Conservation (phyloP, 371 early-diverging fungal species). For the Conidiobolus incongruus region DNA sequence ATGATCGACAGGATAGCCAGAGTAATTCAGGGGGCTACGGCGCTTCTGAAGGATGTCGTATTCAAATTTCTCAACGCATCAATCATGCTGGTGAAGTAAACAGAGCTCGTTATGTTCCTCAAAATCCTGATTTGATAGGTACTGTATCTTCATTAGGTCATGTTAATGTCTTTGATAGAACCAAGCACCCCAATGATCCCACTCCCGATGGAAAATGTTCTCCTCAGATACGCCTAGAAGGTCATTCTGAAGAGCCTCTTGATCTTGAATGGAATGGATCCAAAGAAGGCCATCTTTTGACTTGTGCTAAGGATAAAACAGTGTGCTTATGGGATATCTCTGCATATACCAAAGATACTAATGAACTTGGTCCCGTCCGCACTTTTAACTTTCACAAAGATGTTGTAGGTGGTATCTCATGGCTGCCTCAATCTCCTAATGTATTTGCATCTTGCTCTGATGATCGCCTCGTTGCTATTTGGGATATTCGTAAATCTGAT, state of each 20-base stretch:
- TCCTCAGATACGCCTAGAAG: conserved; percentile 70
- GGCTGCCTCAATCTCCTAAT: too few species aligned
- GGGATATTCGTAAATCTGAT: conserved; percentile 30
- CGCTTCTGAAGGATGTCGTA: conserved; percentile 47
- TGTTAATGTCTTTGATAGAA: conserved; percentile 90
- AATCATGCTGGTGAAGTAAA: conserved; percentile 91
- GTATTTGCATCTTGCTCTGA: too few species aligned
- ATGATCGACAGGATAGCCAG: not conserved
- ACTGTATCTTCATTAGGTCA: conserved; percentile 78
- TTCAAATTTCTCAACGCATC: conserved; percentile 69
- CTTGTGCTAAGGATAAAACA: conserved; percentile 71
- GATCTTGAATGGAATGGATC: conserved; percentile 54
- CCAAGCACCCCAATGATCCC: conserved; percentile 69
- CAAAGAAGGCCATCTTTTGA: conserved; percentile 38
- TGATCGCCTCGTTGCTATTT: conserved; percentile 18
- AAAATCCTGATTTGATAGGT: conserved; percentile 82
- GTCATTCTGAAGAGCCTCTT: conserved; percentile 76
- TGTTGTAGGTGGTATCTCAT: not conserved
- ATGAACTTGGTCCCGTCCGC: conserved; percentile 41
- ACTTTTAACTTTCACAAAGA: conserved; percentile 64
- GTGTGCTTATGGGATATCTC: conserved; percentile 75
- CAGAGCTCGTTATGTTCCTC: conserved; percentile 84
- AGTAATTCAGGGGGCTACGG: conserved; percentile 36
- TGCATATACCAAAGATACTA: conserved; percentile 34
- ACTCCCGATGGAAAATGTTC: conserved; percentile 43